Base-by-base conservation (phyloP, 768 basidiomycete genomes). In the Lanmaoa rubissima region DNA sequence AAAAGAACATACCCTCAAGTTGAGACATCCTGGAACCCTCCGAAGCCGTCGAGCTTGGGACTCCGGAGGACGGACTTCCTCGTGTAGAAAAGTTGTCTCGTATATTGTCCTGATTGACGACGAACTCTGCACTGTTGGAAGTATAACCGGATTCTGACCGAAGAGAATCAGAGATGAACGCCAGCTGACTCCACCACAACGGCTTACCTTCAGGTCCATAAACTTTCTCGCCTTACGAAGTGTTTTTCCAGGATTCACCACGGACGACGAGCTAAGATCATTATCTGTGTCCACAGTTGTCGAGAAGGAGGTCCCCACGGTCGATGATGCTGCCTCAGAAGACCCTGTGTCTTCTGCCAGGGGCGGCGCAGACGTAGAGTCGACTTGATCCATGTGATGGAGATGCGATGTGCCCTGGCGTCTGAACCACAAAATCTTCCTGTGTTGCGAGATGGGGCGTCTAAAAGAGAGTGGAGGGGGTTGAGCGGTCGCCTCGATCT, bases 401-500 rank as follows among this genome's bases (percentile, higher is more conserved):
- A 36, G 28, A 17, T n/a, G 44, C 39, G 12, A 46, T 28, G 48
- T 14, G 10, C 5, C 13, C 47, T 24, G 59, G 21, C 10, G 48
- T 36, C 41, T 16, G 16, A 16, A 36, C 10, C 4, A 24, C 44
- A 43, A 31, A 2, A 2, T 4, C 24, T 13, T 45, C 40, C 47
- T 41, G 34, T 48, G 52, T 34, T 39, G 50, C 11, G 53, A 53
- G 3, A 45, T 13, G 10, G 47, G 44, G 0, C 40, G 31, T 34
- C 13, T 21, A 14, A 61, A 61, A 8, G 55, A 57, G 19, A 38
- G 9, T 9, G 51, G 60, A 36, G 59, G 58, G 17, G 12, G 1
- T 24, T 36, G 31, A 16, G 21, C 41, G 24, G 12, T 40, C 4
- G 48, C 35, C n/a, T 51, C 48, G 2, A 49, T 46, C 28, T 58